Percentiles rank a stretch among this genome's conserved stretches.
Conservation (phyloP, 176 grass and related monocot genomes). For the Chloris gayana region DNA sequence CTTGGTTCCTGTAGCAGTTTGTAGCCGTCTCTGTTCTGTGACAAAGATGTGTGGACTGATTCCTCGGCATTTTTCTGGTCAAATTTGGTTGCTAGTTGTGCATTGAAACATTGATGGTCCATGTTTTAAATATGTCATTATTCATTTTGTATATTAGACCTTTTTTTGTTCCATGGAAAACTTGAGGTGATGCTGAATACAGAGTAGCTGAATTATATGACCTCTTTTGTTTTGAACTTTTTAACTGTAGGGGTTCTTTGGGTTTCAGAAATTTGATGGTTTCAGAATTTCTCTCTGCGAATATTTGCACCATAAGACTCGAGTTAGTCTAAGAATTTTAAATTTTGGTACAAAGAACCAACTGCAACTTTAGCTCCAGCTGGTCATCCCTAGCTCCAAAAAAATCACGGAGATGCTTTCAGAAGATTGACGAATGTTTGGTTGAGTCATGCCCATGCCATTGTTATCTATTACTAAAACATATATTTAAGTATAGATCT, state of each 20-base stretch:
- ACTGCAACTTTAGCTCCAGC: not conserved
- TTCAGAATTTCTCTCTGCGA: not conserved
- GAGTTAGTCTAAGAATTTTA: no score
- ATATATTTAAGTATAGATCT: not conserved
- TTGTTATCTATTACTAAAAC: not conserved
- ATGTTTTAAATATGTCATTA: not conserved
- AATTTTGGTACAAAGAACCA: no score
- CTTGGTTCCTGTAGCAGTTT: not conserved
- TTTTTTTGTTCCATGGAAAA: not conserved
- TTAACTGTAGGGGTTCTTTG: not conserved
- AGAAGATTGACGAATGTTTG: not conserved
- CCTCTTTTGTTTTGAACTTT: not conserved
- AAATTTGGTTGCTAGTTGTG: constrained; percentile 21
- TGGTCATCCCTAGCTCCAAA: not conserved
- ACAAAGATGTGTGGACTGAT: constrained; percentile 3
- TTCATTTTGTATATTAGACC: not conserved
- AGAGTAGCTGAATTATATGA: not conserved
- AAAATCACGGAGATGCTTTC: not conserved
- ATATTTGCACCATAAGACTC: not conserved
- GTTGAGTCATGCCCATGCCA: not conserved
- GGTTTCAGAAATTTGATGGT: not conserved
- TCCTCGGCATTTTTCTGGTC: constrained; percentile 11
- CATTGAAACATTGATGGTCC: constrained; percentile 1
- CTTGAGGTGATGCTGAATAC: not conserved
- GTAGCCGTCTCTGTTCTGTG: constrained; percentile 15